Evolutionary conservation across 768 basidiomycete species (phyloP), one percentile per base, ranked within the genome.

Genomic region (Hygrocybe coccinea): DNA sequence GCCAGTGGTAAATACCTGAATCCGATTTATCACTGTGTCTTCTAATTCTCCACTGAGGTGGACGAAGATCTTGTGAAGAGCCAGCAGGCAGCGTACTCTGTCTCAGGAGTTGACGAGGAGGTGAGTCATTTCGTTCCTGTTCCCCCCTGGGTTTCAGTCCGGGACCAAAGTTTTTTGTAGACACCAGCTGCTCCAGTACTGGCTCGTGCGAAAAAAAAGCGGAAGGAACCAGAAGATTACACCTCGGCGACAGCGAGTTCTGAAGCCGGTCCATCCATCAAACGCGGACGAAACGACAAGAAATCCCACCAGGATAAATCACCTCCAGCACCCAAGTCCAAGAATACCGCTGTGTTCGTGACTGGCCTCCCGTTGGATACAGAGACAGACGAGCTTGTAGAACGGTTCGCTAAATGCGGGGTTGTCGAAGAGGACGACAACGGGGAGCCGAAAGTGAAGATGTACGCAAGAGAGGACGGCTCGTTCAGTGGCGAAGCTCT

Each of bases 31-130:
- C 21, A 21, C 21, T 45, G 24, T 29, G 8, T 29, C 57, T 45
- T 29, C 46, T 35, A 33, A 38, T 55, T 9, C 10, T 33, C 46
- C 29, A 59, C 21, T 17, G 63, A 95, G 94, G 76, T 95, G 34
- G 90, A 93, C 60, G 92, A 95, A 59, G 91, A 95, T 52, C 74
- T 91, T 11, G 61, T 95, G 55, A 86, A 84, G 66, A 85, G 84
- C 21, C 95, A 99, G 68, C 97, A 98, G 74, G 94, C 92, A 1
- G 95, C 93, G 1, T 99, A 99, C 70, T 87, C 92, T 0, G 78
- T 99, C 1, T 78, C 77, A 12, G 97, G 95, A 9, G 94, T 99
- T 21, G 95, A 99, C 67, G 97, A 98, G 76, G 82, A 85, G 74
- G 95, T 91, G 68, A 67, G 84, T 71, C 56, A 37, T 25, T 19